These are phyloP conservation scores for Rhynchospora breviuscula DNA, from an alignment of 176 grass and related monocot species.

Conservation along the genomic window DNA sequence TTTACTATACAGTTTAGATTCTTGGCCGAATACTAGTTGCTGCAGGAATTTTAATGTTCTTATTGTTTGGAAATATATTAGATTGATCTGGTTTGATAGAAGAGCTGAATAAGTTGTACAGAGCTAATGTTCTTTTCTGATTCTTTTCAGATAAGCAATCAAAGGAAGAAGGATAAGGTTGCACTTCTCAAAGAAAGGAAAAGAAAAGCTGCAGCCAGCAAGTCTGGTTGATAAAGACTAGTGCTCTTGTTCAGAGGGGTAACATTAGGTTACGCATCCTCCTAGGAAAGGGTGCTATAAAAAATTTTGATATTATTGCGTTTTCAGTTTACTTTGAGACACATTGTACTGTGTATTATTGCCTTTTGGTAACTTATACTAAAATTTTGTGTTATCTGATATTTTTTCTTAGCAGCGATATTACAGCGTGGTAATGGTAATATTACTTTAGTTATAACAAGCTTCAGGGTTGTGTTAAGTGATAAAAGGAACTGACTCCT, in stretches of 20 bases:
- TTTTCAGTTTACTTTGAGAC: not conserved
- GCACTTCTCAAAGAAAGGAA: conserved; percentile 63
- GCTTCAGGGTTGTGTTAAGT: not conserved
- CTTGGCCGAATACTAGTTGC: not conserved
- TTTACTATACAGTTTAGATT: not conserved
- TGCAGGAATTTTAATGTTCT: not conserved
- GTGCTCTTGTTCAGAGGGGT: conserved; percentile 5
- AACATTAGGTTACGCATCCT: not conserved
- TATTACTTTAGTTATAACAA: not conserved
- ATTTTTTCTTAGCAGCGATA: not conserved
- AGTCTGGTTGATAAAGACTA: conserved; percentile 24
- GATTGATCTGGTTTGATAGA: not conserved
- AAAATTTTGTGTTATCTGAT: not conserved
- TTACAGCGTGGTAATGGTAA: too few relatives aligned
- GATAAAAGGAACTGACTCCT: not conserved
- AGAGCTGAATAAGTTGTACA: not conserved
- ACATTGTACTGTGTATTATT: not conserved
- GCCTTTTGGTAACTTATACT: not conserved
- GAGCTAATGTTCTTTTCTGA: not conserved
- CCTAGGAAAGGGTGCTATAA: not conserved
- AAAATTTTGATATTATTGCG: not conserved
- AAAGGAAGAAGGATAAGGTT: conserved; percentile 41
- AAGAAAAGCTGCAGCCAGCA: conserved; percentile 43
- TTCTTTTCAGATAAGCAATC: conserved; percentile 36
- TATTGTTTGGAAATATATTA: not conserved